phyloP scores from a whole-genome alignment of 2,329 filamentous ascomycete genomes.

The Colletotrichum sp. region DNA sequence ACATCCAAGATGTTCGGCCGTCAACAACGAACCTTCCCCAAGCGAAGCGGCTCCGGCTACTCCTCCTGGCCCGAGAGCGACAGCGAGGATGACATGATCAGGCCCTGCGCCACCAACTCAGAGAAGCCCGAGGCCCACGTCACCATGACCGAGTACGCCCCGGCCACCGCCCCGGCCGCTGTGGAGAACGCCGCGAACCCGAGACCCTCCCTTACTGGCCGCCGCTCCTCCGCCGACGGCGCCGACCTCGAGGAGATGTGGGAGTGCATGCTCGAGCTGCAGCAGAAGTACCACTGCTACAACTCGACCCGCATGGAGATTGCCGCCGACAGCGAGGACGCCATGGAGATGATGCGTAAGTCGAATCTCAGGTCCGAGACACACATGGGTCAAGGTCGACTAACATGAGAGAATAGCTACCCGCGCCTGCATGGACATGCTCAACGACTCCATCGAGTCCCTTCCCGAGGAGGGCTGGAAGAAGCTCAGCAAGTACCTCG shows the following conservation, averaged over 20 bases:
- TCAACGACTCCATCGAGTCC: conserved; percentile 26
- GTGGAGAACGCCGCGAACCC: neutral
- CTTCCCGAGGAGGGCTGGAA: conserved; percentile 26
- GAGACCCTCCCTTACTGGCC: conserved; percentile 7
- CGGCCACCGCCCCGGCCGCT: neutral
- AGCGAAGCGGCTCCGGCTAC: conserved; percentile 11
- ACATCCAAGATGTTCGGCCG: conserved; percentile 9
- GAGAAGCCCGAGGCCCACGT: conserved; percentile 14
- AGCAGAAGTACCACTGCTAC: conserved; percentile 23
- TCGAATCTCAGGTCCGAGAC: neutral
- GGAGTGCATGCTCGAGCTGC: conserved; percentile 22
- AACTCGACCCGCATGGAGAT: conserved; percentile 24
- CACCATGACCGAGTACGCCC: conserved; percentile 18
- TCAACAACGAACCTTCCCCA: conserved; percentile 1
- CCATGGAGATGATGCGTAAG: conserved; percentile 22
- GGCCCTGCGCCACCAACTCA: conserved; percentile 7
- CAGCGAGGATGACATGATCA: conserved; percentile 21
- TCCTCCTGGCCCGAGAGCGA: conserved; percentile 19
- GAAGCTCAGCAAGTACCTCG: conserved; percentile 23
- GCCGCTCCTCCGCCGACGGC: conserved; percentile 10
- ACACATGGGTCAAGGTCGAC: neutral
- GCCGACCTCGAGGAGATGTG: conserved; percentile 18
- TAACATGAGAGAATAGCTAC: conserved; percentile 20
- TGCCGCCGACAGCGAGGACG: conserved; percentile 19
- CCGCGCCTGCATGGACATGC: conserved; percentile 25